Evolutionary conservation across 2,329 filamentous ascomycete species (phyloP), one percentile per base, ranked within the genome.

Genomic region (Plectosphaerella sp.): DNA sequence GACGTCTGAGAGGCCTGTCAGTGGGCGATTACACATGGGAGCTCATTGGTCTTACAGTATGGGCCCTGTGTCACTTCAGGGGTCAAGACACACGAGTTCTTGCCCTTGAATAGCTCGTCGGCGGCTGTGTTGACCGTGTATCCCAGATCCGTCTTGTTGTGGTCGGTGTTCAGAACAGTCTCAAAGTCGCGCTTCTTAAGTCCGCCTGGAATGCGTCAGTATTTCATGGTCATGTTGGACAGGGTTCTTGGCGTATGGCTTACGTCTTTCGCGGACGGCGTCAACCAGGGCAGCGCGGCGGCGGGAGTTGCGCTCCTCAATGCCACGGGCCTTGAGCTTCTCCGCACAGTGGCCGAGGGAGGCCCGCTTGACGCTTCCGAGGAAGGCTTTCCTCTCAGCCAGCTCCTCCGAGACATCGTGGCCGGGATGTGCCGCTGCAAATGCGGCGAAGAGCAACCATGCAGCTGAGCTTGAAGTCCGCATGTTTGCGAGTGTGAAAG

Each of bases 21-120:
- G 45, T 28, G 10, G 37, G n/a, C 16, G 37, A 45, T 5, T 10
- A 14, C 8, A 2, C 4, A 12, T 16, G 7, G 12, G 7, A 4
- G 15, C 3, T 24, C 3, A 3, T 15, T 2, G 11, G 2, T 33
- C 61, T 55, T 56, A 61, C 64, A 78, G 65, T 78, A 79, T 22
- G 76, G 75, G 5, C 75, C 75, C 59, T 76, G 65, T 8, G 72
- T 77, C 24, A 71, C 72, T 55, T 78, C 74, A 0, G 74, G 72
- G 4, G 67, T 68, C 12, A 78, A 63, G 37, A 77, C 66, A 50
- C 76, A 78, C n/a, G 70, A 71, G 18, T 62, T 63, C 54, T 69
- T 69, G 41, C 64, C 64, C 4, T 61, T 60, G 55, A 73, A 73
- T 6, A 72, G 55, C 52, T 53, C 64, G 24, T 59, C 50, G 7